Conservation (phyloP, 257 asterid species). For the Ballota nigra region DNA sequence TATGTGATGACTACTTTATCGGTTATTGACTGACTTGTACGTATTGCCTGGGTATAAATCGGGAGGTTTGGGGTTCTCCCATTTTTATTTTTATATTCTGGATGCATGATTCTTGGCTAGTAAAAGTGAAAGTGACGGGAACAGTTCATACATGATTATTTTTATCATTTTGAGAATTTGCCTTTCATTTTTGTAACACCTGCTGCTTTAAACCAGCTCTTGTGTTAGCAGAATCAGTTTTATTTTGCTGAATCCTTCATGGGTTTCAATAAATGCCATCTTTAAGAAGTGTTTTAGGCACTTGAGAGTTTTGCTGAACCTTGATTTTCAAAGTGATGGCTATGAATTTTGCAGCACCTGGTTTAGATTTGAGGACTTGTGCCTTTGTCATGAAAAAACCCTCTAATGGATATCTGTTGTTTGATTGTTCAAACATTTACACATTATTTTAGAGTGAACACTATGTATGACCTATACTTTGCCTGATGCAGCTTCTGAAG, state of each 20-base stretch:
- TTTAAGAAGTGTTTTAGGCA: neutral
- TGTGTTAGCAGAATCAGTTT: too few relatives aligned
- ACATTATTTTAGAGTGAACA: neutral
- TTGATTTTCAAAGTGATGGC: neutral
- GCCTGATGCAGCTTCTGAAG: constrained; percentile 65
- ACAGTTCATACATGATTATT: neutral
- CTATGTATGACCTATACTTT: neutral
- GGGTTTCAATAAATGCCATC: neutral
- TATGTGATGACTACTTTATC: neutral
- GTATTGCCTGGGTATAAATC: neutral
- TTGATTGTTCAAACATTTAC: neutral
- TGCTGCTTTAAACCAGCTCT: too few relatives aligned
- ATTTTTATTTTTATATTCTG: neutral
- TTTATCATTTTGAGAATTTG: neutral
- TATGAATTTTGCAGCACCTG: neutral
- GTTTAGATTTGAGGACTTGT: neutral
- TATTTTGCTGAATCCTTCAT: too few relatives aligned
- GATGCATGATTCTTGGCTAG: neutral
- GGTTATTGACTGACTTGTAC: neutral
- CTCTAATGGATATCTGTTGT: neutral
- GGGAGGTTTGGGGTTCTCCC: too few relatives aligned
- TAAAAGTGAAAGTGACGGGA: too few relatives aligned
- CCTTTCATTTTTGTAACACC: neutral
- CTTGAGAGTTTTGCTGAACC: neutral
- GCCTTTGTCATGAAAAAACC: constrained; percentile 14